These are phyloP conservation scores for Talaromyces sp. DNA, from an alignment of 2,329 filamentous ascomycete species.

Conservation along the genomic window DNA sequence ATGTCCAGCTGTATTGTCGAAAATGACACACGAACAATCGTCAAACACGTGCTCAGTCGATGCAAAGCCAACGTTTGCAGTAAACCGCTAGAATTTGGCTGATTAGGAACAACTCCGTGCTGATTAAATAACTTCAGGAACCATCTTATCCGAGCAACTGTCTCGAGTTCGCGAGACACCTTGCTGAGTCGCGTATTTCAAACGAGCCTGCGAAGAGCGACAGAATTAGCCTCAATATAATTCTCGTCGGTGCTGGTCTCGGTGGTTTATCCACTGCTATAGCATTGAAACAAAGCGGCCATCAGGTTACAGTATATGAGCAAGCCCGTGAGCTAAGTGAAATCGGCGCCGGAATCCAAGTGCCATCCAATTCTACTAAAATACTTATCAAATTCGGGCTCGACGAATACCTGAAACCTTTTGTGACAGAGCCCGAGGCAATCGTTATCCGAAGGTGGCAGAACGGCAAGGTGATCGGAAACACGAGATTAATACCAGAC, in stretches of 20 bases:
- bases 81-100: not conserved
- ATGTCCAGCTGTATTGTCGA: not conserved
- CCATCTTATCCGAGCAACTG: not conserved
- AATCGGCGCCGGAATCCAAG: slow-evolving; percentile 12
- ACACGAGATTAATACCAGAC: not conserved
- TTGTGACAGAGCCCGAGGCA: slow-evolving; percentile 9
- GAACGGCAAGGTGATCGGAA: slow-evolving; percentile 17
- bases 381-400: slow-evolving; percentile 13
- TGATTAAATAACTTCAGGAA: not conserved
- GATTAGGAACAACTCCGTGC: not conserved
- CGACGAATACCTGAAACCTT: slow-evolving; percentile 8
- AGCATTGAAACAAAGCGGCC: slow-evolving; percentile 10
- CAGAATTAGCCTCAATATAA: not conserved
- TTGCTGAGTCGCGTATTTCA: not conserved
- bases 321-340: slow-evolving; percentile 12
- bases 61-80: not conserved
- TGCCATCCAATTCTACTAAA: slow-evolving; percentile 13
- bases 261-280: slow-evolving; percentile 7
- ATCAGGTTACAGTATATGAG: slow-evolving; percentile 13
- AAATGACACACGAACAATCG: not conserved
- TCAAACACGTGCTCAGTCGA: not conserved
- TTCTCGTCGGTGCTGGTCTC: slow-evolving; percentile 30
- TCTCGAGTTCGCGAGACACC: not conserved
- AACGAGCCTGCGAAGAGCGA: not conserved
- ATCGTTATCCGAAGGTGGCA: slow-evolving; percentile 13